Evolutionary conservation across 148 eudicot genomes (phyloP).

Genomic region (Chenopodium berlandieri): DNA sequence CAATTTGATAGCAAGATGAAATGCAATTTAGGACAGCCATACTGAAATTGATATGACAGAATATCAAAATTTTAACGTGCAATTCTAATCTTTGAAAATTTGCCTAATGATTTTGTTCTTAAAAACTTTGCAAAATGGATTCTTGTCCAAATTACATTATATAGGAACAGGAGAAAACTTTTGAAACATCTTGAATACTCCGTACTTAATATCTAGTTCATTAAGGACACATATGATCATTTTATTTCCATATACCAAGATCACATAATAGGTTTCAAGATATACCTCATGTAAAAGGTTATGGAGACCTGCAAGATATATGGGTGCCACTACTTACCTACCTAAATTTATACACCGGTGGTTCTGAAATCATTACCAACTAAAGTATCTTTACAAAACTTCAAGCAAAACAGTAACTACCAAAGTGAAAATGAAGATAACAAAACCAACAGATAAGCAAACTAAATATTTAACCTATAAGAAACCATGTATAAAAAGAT

Average conservation of each 20-base stretch:
- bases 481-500: not conserved
- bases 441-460: not conserved
- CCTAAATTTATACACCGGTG: not conserved
- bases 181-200: not conserved
- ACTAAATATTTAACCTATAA: not conserved
- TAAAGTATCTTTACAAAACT: not conserved
- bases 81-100: not conserved
- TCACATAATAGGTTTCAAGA: not conserved
- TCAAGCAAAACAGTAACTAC: not conserved
- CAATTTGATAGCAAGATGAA: not conserved
- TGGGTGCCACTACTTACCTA: not conserved
- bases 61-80: not conserved
- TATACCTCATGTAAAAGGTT: not conserved
- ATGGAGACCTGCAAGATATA: not conserved
- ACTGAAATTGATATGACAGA: not conserved
- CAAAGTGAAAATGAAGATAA: not conserved
- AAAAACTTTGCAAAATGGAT: not conserved
- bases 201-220: not conserved
- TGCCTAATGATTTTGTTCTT: not conserved
- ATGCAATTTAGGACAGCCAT: not conserved
- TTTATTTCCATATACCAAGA: not conserved
- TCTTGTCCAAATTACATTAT: not conserved
- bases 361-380: not conserved
- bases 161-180: not conserved
- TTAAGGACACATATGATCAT: not conserved